Evolutionary conservation across 257 asterid genomes (phyloP), one percentile per base, ranked within the genome.

Genomic region (Phtheirospermum japonicum): DNA sequence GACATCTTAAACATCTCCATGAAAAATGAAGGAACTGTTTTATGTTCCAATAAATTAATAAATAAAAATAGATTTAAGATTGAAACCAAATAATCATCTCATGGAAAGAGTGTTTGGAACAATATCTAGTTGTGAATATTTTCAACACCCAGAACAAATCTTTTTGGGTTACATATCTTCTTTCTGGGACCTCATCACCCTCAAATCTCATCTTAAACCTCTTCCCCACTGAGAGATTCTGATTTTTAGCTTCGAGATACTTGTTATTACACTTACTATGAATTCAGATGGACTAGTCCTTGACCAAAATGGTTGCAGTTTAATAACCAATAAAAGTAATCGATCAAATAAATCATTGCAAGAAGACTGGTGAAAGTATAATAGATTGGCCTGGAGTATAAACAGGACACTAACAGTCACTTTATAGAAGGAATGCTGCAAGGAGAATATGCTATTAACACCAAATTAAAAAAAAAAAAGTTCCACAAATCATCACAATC

Each of bases 281-380:
- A 89, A 92, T 76, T 92, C 97, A n/a, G 99, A 85, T 70, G 75
- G 93, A 79, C 99, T 89, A 45, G 96, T 85, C 88, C 99, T 93
- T 92, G 16, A n/a, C 69, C 48, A 64, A 4, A 71, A 67, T 18
- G 39, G 34, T 68, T 9, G 70, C 67, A 65, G 52, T 51, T 64
- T 19, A 54, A 45, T 46, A 57, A 28, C 8, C 23, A 49, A 49
- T 49, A 49, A 49, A 14, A 57, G 55, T 46, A 42, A 18, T 59
- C 51, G 37, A 43, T 60, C n/a, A 10, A 17, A 19, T 18, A 16
- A 49, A 17, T 30, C 55, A 49, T 49, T n/a, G n/a, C n/a, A 17
- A 49, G 10, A 7, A 49, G n/a, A n/a, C n/a, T n/a, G n/a, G n/a
- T n/a, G n/a, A n/a, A n/a, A n/a, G n/a, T n/a, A n/a, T n/a, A n/a